A percentile compares a stretch with the other conserved stretches of the same genome.
Evolutionary conservation across 106 monocot genomes (phyloP).

Genomic region (Acorus calamus): DNA sequence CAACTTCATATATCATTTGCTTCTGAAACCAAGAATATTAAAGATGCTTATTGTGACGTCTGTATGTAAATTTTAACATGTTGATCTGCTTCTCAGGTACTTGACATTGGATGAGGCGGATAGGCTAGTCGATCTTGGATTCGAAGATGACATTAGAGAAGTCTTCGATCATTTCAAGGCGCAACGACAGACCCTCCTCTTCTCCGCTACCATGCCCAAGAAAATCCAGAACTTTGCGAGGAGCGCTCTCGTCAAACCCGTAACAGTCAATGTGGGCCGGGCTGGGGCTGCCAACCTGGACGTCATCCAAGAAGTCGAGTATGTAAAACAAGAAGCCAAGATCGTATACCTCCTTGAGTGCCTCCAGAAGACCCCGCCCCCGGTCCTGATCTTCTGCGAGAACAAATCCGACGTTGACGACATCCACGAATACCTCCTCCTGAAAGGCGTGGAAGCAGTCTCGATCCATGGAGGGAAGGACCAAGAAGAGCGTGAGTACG

Average conservation of each 20-base stretch:
- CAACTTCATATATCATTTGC: too few relatives aligned
- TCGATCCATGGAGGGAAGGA: slow-evolving; percentile 97
- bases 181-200: slow-evolving; percentile 87
- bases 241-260: slow-evolving; percentile 33
- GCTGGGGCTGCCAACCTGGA: slow-evolving; percentile 97
- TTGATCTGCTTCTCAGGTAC: slow-evolving; percentile 35
- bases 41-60: too few relatives aligned
- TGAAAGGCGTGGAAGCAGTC: slow-evolving; percentile 96
- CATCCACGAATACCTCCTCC: slow-evolving; percentile 87
- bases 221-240: slow-evolving; percentile 92
- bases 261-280: slow-evolving; percentile 91
- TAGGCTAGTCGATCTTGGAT: slow-evolving; percentile 80
- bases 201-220: slow-evolving; percentile 97
- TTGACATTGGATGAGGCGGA: slow-evolving; percentile 92
- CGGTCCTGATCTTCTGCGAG: slow-evolving; percentile 90
- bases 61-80: background rate
- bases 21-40: too few relatives aligned
- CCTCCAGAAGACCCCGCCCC: slow-evolving; percentile 95
- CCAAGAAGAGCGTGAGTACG: slow-evolving; percentile 88
- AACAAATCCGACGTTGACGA: slow-evolving; percentile 98
- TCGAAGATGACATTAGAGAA: slow-evolving; percentile 92
- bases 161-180: slow-evolving; percentile 96
- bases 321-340: slow-evolving; percentile 96
- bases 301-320: slow-evolving; percentile 98
- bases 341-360: slow-evolving; percentile 95